phyloP scores from a whole-genome alignment of 768 basidiomycete genomes.

The Suillus bovinus region DNA sequence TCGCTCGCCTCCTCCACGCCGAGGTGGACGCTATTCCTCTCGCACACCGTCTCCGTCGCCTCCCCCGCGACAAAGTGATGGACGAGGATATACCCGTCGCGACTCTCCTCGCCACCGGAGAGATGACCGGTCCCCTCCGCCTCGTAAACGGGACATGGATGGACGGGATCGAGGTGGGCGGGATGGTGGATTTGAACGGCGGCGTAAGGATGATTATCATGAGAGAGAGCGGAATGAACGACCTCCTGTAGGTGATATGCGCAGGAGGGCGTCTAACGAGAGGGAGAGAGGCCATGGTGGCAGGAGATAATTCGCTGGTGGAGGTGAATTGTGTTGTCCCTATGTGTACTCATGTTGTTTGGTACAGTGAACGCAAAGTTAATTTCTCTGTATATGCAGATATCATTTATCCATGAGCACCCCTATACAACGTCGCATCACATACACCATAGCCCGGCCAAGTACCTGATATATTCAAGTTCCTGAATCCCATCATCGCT shows the following conservation, averaged over 20 bases:
- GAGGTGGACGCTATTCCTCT: conserved; percentile 13
- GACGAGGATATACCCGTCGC: conserved; percentile 22
- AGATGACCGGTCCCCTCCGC: conserved; percentile 22
- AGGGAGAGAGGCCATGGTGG: conserved; percentile 25
- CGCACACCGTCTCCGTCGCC: conserved; percentile 30
- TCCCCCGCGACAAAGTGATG: conserved; percentile 26
- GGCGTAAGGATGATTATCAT: conserved; percentile 25
- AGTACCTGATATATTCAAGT: too few species aligned
- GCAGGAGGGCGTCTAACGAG: conserved; percentile 24
- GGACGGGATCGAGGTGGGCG: conserved; percentile 21
- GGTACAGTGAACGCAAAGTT: background rate
- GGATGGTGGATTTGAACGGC: conserved; percentile 24
- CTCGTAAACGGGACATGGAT: conserved; percentile 20
- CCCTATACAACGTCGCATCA: too few species aligned
- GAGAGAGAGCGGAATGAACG: conserved; percentile 19
- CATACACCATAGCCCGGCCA: too few species aligned
- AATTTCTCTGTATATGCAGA: background rate
- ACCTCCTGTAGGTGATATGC: conserved; percentile 28
- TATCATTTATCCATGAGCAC: too few species aligned
- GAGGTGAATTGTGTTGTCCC: background rate
- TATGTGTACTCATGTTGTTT: background rate
- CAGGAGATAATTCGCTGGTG: conserved; percentile 19
- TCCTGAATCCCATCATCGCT: too few species aligned
- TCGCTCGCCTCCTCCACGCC: conserved; percentile 29
- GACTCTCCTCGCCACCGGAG: conserved; percentile 28